phyloP scores from a whole-genome alignment of 352 stramenopile species.

The Globisporangium recalcitrans region DNA sequence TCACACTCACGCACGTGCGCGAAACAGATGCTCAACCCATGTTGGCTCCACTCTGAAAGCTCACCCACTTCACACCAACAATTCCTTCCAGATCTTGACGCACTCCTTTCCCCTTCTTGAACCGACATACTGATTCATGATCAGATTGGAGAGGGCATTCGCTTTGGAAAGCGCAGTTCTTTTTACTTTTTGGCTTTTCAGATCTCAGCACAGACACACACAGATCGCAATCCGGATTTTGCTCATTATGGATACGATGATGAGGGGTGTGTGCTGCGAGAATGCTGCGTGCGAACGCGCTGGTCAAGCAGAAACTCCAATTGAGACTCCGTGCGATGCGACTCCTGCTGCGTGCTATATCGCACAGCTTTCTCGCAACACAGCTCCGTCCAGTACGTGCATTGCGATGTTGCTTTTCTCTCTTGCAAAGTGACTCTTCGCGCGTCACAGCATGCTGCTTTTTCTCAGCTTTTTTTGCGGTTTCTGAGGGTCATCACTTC shows the following conservation, averaged over 20 bases:
- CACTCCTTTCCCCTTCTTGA: not conserved
- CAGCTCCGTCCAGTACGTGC: too few relatives aligned
- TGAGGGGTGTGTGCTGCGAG: too few relatives aligned
- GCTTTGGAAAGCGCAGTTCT: not conserved
- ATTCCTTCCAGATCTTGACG: not conserved
- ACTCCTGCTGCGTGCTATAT: too few relatives aligned
- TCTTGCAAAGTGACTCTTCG: not conserved
- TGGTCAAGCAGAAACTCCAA: not conserved
- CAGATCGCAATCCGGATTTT: not conserved
- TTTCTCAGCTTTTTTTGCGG: not conserved
- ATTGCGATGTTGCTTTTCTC: not conserved
- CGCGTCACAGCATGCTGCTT: conserved; percentile 1
- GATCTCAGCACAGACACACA: too few relatives aligned
- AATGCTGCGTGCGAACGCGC: too few relatives aligned
- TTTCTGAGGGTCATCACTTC: not conserved
- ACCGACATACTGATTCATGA: not conserved
- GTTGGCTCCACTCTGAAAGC: not conserved
- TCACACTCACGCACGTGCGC: not conserved
- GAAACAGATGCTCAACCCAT: conserved; percentile 7
- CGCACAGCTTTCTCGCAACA: too few relatives aligned
- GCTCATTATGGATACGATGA: too few relatives aligned
- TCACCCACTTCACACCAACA: not conserved
- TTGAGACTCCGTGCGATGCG: not conserved
- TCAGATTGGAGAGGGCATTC: not conserved
- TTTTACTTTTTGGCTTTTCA: not conserved